Percentiles rank a stretch among this genome's conserved stretches.
Conservation (phyloP, 768 basidiomycete genomes). For the Suillus ampliporus region DNA sequence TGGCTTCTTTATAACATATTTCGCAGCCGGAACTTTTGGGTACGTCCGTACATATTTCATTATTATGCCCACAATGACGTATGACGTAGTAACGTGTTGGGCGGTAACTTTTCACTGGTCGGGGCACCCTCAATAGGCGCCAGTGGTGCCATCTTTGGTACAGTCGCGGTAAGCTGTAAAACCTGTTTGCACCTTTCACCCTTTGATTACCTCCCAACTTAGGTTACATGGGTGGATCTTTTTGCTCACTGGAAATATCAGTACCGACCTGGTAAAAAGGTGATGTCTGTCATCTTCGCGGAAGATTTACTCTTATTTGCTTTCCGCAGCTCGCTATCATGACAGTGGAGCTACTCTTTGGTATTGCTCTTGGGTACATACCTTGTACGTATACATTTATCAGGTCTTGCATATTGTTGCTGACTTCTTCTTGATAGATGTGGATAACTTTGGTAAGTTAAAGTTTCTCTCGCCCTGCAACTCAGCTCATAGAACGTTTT, state of each 20-base stretch:
- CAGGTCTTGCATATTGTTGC: background rate
- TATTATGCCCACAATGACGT: slow-evolving; percentile 12
- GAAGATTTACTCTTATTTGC: slow-evolving; percentile 4
- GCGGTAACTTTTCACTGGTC: slow-evolving; percentile 91
- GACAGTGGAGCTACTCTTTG: slow-evolving; percentile 85
- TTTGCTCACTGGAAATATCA: slow-evolving; percentile 93
- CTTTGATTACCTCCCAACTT: slow-evolving; percentile 2
- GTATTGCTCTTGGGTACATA: slow-evolving; percentile 83
- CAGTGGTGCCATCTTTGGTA: slow-evolving; percentile 91
- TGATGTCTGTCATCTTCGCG: slow-evolving; percentile 32
- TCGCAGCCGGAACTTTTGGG: slow-evolving; percentile 94
- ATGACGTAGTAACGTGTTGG: slow-evolving; percentile 72
- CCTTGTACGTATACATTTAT: slow-evolving; percentile 60
- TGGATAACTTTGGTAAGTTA: slow-evolving; percentile 86
- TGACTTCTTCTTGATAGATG: slow-evolving; percentile 50
- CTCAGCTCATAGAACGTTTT: background rate
- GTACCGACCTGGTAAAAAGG: slow-evolving; percentile 81
- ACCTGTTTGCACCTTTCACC: background rate
- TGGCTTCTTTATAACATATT: slow-evolving; percentile 85
- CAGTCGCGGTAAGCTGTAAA: slow-evolving; percentile 62
- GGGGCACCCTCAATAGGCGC: slow-evolving; percentile 92
- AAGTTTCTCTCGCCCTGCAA: background rate
- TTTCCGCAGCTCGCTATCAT: slow-evolving; percentile 73
- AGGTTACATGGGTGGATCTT: slow-evolving; percentile 88
- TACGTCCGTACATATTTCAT: slow-evolving; percentile 37